phyloP scores from a whole-genome alignment of 169 alveolate genomes.

The Plasmodium blacklocki region DNA sequence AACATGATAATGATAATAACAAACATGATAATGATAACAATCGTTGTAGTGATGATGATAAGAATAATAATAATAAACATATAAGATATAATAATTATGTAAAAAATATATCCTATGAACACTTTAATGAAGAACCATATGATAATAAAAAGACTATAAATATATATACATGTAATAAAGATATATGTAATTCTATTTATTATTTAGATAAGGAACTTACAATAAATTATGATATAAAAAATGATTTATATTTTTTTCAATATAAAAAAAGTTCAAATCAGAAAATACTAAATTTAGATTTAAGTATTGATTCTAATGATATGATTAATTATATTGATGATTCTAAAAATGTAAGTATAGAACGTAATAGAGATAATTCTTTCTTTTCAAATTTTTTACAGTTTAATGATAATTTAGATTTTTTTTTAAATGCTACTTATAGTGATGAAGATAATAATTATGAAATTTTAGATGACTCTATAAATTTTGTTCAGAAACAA shows the following conservation, averaged over 20 bases:
- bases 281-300: neutral
- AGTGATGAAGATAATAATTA: constrained; percentile 60
- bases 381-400: constrained; percentile 67
- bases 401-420: constrained; percentile 48
- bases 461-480: constrained; percentile 74
- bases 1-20: neutral
- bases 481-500: constrained; percentile 60
- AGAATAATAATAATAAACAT: neutral
- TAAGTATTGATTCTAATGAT: constrained; percentile 24
- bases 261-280: constrained; percentile 9
- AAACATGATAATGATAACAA: neutral
- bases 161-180: too few relatives aligned
- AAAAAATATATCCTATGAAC: neutral
- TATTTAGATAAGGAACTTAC: constrained; percentile 38
- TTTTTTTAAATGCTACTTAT: constrained; percentile 37
- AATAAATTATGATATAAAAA: constrained; percentile 5
- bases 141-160: neutral
- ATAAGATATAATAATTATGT: neutral
- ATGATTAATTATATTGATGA: constrained; percentile 53
- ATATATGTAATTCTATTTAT: constrained; percentile 42
- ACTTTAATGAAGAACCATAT: neutral
- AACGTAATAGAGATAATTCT: constrained; percentile 51
- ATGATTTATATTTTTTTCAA: constrained; percentile 32
- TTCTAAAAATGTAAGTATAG: constrained; percentile 27
- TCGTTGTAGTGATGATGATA: too few relatives aligned